These are phyloP conservation scores for Penicillium tannophilum DNA, from an alignment of 495 filamentous ascomycete genomes.

Conservation along the genomic window DNA sequence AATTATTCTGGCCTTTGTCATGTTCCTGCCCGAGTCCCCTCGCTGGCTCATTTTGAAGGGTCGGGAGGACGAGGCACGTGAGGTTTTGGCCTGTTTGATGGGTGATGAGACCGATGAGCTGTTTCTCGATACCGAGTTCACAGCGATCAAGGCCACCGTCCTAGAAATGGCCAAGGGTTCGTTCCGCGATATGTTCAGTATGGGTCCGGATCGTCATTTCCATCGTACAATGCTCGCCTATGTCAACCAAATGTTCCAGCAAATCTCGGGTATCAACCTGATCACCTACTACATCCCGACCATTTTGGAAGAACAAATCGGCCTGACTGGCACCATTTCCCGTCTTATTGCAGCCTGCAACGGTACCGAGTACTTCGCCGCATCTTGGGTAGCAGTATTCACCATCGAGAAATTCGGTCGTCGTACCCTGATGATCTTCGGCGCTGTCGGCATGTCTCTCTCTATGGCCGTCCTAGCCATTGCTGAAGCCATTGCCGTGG, in stretches of 20 bases:
- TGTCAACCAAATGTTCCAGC: conserved; percentile 79
- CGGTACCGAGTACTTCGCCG: conserved; percentile 75
- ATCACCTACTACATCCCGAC: conserved; percentile 74
- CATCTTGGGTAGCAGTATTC: conserved; percentile 71
- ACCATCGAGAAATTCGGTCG: conserved; percentile 71
- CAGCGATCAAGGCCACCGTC: conserved; percentile 75
- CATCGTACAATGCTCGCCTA: conserved; percentile 72
- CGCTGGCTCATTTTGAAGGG: conserved; percentile 75
- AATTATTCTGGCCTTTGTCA: conserved; percentile 60
- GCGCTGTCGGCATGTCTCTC: conserved; percentile 65
- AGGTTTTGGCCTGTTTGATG: conserved; percentile 62
- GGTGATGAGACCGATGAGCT: conserved; percentile 54
- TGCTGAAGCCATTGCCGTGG: conserved; percentile 33
- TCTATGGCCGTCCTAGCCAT: conserved; percentile 71
- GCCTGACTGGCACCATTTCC: conserved; percentile 57
- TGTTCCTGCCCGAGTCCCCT: conserved; percentile 71
- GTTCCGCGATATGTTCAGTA: conserved; percentile 71
- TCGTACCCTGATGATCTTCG: conserved; percentile 71
- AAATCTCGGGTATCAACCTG: conserved; percentile 75
- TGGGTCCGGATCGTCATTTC: conserved; percentile 71
- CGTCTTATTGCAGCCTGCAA: conserved; percentile 72
- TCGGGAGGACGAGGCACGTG: conserved; percentile 63
- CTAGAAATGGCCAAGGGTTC: conserved; percentile 67
- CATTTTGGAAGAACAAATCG: conserved; percentile 60
- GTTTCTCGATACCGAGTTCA: conserved; percentile 63